Percentiles rank a stretch among this genome's conserved stretches.
phyloP scores from a whole-genome alignment of 1,139 yeast species.

The Pichia sp. region DNA sequence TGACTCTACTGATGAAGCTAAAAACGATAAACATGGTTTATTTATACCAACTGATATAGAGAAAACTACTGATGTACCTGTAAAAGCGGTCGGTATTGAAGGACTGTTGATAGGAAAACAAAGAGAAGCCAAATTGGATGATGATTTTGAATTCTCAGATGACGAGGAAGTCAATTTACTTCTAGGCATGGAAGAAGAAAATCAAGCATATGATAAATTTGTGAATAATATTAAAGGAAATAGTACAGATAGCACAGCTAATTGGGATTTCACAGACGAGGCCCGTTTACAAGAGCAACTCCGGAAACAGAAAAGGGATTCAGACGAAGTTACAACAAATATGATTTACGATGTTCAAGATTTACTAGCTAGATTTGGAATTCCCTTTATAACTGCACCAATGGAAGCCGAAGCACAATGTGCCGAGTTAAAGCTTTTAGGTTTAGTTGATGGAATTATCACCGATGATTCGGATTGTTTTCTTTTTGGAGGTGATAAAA shows the following conservation, averaged over 20 bases:
- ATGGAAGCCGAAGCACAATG: constrained; percentile 99
- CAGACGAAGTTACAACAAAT: constrained; percentile 81
- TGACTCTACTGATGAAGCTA: too few relatives aligned
- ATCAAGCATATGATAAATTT: constrained; percentile 63
- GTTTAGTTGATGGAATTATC: constrained; percentile 86
- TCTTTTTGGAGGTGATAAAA: constrained; percentile 78
- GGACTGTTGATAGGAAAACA: not conserved
- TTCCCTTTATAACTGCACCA: constrained; percentile 91
- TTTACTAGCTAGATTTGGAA: constrained; percentile 76
- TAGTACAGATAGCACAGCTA: constrained; percentile 31
- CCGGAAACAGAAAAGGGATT: constrained; percentile 68
- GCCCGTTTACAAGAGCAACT: constrained; percentile 52
- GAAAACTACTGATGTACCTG: not conserved
- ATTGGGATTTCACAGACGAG: constrained; percentile 43
- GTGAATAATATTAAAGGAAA: constrained; percentile 25
- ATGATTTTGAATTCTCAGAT: constrained; percentile 65
- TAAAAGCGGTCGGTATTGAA: not conserved
- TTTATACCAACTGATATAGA: not conserved
- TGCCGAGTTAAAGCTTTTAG: constrained; percentile 61
- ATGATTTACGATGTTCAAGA: constrained; percentile 93
- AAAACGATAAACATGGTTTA: too few relatives aligned
- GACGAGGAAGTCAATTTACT: constrained; percentile 67
- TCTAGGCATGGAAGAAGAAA: constrained; percentile 61
- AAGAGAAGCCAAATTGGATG: constrained; percentile 7
- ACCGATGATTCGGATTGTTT: constrained; percentile 98